Evolutionary conservation across 768 basidiomycete species (phyloP), one percentile per base, ranked within the genome.

Genomic region (Termitomyces sp.): DNA sequence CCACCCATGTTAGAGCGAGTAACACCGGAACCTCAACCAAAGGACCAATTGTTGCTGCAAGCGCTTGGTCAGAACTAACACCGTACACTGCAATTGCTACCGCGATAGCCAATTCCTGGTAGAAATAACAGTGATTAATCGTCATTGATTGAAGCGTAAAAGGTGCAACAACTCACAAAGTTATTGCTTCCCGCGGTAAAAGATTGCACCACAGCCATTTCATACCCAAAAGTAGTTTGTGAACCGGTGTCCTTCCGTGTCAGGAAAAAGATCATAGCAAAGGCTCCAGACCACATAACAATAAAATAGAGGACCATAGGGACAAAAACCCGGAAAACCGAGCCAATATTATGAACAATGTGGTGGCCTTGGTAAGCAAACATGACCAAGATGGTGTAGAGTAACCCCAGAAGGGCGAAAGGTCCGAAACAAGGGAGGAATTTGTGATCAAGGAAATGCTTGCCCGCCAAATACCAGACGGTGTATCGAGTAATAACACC

Each of bases 111-210:
- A 93, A 79, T 74, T 93, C 90, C 81, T 88, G 66, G n/a, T 41
- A 12, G 3, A n/a, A 2, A 38, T 1, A 33, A 26, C 55, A n/a
- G 50, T 14, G 35, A 36, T 26, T 43, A 47, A 51, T 26, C 47
- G 16, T 55, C 7, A 32, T 50, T 3, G 36, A 49, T 51, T 1
- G 40, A 53, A 13, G 50, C 30, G 13, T 48, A 14, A 35, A 13
- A 18, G 26, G 35, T 33, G 28, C 8, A 48, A 28, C 20, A 33
- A 73, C 82, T 67, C 50, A 88, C 87, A 61, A 89, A 88, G 65
- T 91, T 93, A 67, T 91, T 92, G 57, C 85, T 88, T 1, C 84
- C 85, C 0, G 88, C 88, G 0, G 91, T 92, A 70, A 93, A 93
- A 0, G 85, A 79, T 66, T 93, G 91, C 3, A 86, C 84, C 1